Evolutionary conservation across 2,329 filamentous ascomycete genomes (phyloP), one percentile per base, ranked within the genome.

Genomic region (Colletotrichum paranaense): DNA sequence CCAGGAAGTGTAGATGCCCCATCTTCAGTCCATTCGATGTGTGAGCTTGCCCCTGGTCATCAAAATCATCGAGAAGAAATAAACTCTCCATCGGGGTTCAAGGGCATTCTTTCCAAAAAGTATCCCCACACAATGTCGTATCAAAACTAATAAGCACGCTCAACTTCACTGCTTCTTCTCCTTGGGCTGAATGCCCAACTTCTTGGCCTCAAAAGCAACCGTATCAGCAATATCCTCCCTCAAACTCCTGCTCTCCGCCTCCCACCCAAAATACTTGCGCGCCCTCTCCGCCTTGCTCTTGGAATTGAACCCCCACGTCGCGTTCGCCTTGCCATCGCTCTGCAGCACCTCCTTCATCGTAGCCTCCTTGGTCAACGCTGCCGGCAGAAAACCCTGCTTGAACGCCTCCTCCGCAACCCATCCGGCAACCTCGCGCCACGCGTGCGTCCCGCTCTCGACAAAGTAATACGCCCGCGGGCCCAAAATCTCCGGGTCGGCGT

Each of bases 381-480:
- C 79, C 4, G 78, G 73, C 9, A 79, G 67, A 59, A 77, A 83
- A 16, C 79, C 81, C 76, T 78, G 80, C 74, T 78, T 83, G 76
- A 87, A 81, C 2, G 89, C 90, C 76, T 89, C 86, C 55, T 90
- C 85, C 1, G 88, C 90, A 70, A 94, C 84, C 78, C 83, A 84
- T 71, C 81, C 80, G 3, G 89, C 84, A 8, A 92, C 79, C 16
- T 93, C 89, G 5, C 88, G 87, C 92, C 92, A 95, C 28, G 82
- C 82, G 78, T 92, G 89, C 67, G 88, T 82, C 1, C 90, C 92
- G 75, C 88, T 89, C 79, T 92, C 90, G 8, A 88, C 85, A 74
- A 95, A 91, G 82, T 91, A 94, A 80, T 94, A 95, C 1, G 86
- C 92, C 42, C 88, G 80, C 0, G 81, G 80, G 1, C 91, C 91